Evolutionary conservation across 2,329 filamentous ascomycete species (phyloP).

Genomic region (Xylaria hypoxylon): DNA sequence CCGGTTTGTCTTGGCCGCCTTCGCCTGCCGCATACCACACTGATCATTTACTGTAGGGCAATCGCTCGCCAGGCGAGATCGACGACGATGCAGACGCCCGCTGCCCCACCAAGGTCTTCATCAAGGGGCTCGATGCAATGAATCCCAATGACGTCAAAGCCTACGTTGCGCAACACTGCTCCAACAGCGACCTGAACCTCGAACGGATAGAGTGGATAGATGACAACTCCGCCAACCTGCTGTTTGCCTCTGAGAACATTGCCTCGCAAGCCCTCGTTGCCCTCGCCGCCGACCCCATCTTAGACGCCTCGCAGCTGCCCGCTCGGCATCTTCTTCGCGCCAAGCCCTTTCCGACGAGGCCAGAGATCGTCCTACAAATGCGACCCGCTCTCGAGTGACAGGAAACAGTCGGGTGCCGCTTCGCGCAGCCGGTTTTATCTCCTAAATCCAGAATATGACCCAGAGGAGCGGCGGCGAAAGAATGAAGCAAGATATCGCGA

Average conservation of each 20-base stretch:
- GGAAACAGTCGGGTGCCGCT: conserved; percentile 82
- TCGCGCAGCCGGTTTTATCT: conserved; percentile 91
- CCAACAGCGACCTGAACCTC: conserved; percentile 58
- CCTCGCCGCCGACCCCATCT: conserved; percentile 63
- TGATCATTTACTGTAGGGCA: conserved; percentile 48
- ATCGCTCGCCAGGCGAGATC: conserved; percentile 44
- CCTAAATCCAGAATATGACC: conserved; percentile 89
- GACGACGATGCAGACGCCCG: conserved; percentile 53
- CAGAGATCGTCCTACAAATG: conserved; percentile 76
- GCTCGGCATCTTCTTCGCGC: conserved; percentile 74
- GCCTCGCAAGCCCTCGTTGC: conserved; percentile 67
- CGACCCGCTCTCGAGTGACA: conserved; percentile 82
- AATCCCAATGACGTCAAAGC: conserved; percentile 82
- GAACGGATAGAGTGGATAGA: conserved; percentile 91
- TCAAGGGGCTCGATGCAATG: conserved; percentile 84
- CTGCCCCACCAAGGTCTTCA: conserved; percentile 76
- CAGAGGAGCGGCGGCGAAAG: conserved; percentile 74
- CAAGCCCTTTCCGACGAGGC: conserved; percentile 74
- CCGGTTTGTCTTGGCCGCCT: conserved; percentile 12
- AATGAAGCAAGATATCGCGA: conserved; percentile 71
- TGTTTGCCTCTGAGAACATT: conserved; percentile 71
- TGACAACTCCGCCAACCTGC: conserved; percentile 87
- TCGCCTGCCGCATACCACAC: conserved; percentile 17
- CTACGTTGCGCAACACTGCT: conserved; percentile 77
- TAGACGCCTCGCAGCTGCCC: conserved; percentile 67